These are phyloP conservation scores for Schwanniomyces yamadae DNA, from an alignment of 805 yeast species.

Conservation along the genomic window DNA sequence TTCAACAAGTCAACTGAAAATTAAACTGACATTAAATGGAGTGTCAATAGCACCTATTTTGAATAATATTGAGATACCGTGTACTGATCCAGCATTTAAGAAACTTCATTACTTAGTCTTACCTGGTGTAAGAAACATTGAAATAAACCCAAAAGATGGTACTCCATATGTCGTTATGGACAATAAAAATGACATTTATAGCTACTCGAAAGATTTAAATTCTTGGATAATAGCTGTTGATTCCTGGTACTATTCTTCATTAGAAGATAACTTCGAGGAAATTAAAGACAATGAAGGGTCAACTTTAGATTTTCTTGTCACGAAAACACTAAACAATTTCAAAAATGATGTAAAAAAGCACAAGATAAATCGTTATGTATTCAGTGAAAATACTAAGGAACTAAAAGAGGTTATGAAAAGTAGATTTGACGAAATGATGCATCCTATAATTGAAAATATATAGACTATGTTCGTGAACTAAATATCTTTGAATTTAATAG, in stretches of 20 bases:
- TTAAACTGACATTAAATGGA: conserved; percentile 35
- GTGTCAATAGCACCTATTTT: conserved; percentile 55
- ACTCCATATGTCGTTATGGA: conserved; percentile 42
- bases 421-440: conserved; percentile 12
- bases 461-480: too few relatives aligned
- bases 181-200: conserved; percentile 34
- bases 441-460: conserved; percentile 1
- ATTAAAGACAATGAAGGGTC: not conserved
- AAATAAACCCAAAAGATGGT: conserved; percentile 37
- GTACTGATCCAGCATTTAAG: conserved; percentile 1
- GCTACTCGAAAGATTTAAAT: conserved; percentile 40
- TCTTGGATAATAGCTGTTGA: conserved; percentile 52
- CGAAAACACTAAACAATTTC: conserved; percentile 8
- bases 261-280: conserved; percentile 1
- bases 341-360: conserved; percentile 12
- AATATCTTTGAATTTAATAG: not conserved
- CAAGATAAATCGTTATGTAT: conserved; percentile 12
- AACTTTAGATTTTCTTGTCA: conserved; percentile 7
- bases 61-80: conserved; percentile 27
- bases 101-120: conserved; percentile 5
- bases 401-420: conserved; percentile 15
- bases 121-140: conserved; percentile 24
- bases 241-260: conserved; percentile 33
- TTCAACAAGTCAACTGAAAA: conserved; percentile 9
- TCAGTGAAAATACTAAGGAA: conserved; percentile 9